Base-by-base conservation (phyloP, 2,329 filamentous ascomycete species). In the Bipolaris sorokiniana region DNA sequence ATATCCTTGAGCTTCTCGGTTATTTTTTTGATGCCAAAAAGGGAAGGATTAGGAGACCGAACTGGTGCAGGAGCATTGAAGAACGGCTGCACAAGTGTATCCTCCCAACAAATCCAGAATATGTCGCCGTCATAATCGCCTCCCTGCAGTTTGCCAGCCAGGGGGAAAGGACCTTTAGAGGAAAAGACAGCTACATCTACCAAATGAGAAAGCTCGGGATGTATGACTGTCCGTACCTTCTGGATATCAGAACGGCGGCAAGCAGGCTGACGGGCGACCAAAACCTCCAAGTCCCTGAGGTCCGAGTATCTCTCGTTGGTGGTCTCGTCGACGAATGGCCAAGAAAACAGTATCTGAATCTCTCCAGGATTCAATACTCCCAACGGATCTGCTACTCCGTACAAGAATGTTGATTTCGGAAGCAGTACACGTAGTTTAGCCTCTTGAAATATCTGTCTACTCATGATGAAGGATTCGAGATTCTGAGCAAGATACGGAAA, bases 171-270 rank as follows among this genome's bases (percentile, higher is more conserved):
- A 0, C 90, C 90, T 57, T 83, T 84, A 0, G 80, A 81, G 0
- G 90, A 82, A 63, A 98, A 97, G 0, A 97, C 83, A 13, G 95
- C 82, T 1, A 97, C 87, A 65, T 97, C 89, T 58, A 89, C 89
- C 0, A 97, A 75, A 2, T 85, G 84, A 3, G 87, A 84, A 0
- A 94, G 77, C 40, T 87, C 81, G 0, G 82, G 80, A n/a, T 81
- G 80, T 64, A 77, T 82, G 0, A 84, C 79, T 1, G 82, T 81
- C 31, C 69, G 71, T 1, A 80, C 74, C 53, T 83, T 88, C 66
- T 93, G 90, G 0, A 94, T 86, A 59, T 95, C 90, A 26, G 87
- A 90, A 0, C 82, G 80, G 20, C 88, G 85, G 66, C 91, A 85
- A 0, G 89, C 87, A 0, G 90, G 90, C 1, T 87, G 85, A 18